phyloP scores from a whole-genome alignment of 2,329 filamentous ascomycete species.

The Amylocarpus encephaloides region DNA sequence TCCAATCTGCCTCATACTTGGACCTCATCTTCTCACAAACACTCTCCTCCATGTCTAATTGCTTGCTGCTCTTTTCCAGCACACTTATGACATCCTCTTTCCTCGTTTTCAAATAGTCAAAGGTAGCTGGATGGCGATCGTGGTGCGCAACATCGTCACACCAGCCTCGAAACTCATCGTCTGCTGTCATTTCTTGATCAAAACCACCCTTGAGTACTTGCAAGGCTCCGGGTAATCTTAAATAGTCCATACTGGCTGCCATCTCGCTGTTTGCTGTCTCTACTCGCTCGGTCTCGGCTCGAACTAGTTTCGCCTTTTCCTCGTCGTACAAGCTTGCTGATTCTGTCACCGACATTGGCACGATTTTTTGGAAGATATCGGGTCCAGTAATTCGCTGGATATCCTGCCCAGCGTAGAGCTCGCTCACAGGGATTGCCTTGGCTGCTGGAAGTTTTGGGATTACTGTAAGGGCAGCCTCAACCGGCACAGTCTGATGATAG shows the following conservation, averaged over 20 bases:
- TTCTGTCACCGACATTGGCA: slow-evolving; percentile 92
- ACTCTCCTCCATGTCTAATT: slow-evolving; percentile 93
- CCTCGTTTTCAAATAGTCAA: slow-evolving; percentile 71
- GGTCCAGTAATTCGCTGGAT: slow-evolving; percentile 95
- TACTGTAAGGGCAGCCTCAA: slow-evolving; percentile 71
- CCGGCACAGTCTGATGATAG: slow-evolving; percentile 87
- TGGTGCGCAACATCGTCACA: slow-evolving; percentile 88
- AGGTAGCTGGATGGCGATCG: slow-evolving; percentile 69
- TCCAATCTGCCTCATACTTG: slow-evolving; percentile 95
- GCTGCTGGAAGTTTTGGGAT: slow-evolving; percentile 90
- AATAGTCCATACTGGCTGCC: slow-evolving; percentile 88
- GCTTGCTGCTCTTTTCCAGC: slow-evolving; percentile 76
- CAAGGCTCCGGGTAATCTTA: slow-evolving; percentile 81
- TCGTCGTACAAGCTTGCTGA: slow-evolving; percentile 96
- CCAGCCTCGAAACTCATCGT: slow-evolving; percentile 90
- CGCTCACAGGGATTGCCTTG: slow-evolving; percentile 94
- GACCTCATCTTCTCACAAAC: slow-evolving; percentile 99
- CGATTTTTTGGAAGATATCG: slow-evolving; percentile 94
- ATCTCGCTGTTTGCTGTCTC: slow-evolving; percentile 93
- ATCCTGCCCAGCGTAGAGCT: slow-evolving; percentile 94
- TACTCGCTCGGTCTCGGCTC: slow-evolving; percentile 88
- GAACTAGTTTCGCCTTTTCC: slow-evolving; percentile 92
- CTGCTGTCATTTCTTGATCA: slow-evolving; percentile 80
- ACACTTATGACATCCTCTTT: slow-evolving; percentile 67
- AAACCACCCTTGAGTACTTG: slow-evolving; percentile 90